Evolutionary conservation across 306 rosid species (phyloP).

Genomic region (Vigna mungo): DNA sequence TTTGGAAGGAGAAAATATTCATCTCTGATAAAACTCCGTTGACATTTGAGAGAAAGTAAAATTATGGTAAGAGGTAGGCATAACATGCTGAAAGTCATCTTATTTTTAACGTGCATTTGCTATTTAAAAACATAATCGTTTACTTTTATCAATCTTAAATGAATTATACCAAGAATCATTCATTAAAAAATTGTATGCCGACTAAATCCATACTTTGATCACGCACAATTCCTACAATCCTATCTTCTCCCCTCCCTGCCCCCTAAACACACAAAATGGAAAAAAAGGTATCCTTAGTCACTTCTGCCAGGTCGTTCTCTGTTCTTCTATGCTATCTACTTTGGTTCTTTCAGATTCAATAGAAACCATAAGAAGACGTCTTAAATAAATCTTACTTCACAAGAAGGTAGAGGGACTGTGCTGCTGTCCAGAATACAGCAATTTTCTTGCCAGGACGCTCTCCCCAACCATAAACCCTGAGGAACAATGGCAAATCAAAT

Average conservation of each 20-base stretch:
- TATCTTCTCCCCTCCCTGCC: background rate
- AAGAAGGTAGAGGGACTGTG: background rate
- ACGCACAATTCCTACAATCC: background rate
- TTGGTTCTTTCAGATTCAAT: conserved; percentile 19
- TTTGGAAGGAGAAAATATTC: background rate
- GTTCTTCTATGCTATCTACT: conserved; percentile 25
- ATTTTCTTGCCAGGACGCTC: conserved; percentile 32
- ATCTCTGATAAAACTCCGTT: background rate
- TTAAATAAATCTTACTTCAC: conserved; percentile 12
- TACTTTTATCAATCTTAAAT: background rate
- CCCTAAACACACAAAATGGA: background rate
- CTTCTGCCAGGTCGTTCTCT: background rate
- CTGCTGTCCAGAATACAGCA: conserved; percentile 5
- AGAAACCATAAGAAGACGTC: conserved; percentile 19
- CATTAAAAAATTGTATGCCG: conserved; percentile 5
- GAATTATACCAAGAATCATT: conserved; percentile 1
- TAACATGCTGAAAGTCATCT: background rate
- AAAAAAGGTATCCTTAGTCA: conserved; percentile 12
- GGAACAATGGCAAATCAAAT: conserved; percentile 39
- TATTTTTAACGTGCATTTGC: background rate
- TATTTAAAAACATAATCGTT: background rate
- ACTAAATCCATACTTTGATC: background rate
- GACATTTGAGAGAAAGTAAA: background rate
- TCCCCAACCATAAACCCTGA: conserved; percentile 39
- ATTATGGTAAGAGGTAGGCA: background rate